Percentiles rank a stretch among this genome's conserved stretches.
These are phyloP conservation scores for Elongisporangium senticosum DNA, from an alignment of 352 stramenopile species.

Conservation along the genomic window DNA sequence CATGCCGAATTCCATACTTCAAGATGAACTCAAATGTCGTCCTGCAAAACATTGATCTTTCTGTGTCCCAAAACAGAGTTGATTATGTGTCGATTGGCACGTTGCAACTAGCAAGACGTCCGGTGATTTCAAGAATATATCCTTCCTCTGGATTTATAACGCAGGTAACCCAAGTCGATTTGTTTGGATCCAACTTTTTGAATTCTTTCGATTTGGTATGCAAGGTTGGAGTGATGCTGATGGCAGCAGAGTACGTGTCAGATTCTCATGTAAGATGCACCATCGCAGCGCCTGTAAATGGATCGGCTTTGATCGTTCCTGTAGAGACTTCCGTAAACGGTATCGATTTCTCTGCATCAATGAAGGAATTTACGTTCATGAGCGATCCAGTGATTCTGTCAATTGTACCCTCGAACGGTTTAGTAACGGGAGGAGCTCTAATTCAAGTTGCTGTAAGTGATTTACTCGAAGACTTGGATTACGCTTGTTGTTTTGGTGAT, in stretches of 20 bases:
- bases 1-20: slow-evolving; percentile 16
- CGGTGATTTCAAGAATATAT: slow-evolving; percentile 18
- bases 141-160: slow-evolving; percentile 9
- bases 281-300: slow-evolving; percentile 8
- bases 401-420: slow-evolving; percentile 16
- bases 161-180: slow-evolving; percentile 12
- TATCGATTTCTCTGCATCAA: slow-evolving; percentile 11
- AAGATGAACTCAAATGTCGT: neutral
- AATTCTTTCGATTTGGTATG: slow-evolving; percentile 19
- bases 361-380: too few species aligned
- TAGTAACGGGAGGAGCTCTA: slow-evolving; percentile 13
- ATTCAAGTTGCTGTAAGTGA: slow-evolving; percentile 15
- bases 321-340: slow-evolving; percentile 29
- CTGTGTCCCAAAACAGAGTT: slow-evolving; percentile 18
- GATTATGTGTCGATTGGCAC: slow-evolving; percentile 13
- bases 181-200: slow-evolving; percentile 27
- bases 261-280: slow-evolving; percentile 23
- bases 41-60: slow-evolving; percentile 5
- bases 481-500: neutral
- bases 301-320: neutral
- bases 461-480: slow-evolving; percentile 11
- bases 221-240: slow-evolving; percentile 4
- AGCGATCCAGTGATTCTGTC: slow-evolving; percentile 8
- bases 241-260: slow-evolving; percentile 14
- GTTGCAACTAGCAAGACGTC: slow-evolving; percentile 10